Evolutionary conservation across 805 yeast genomes (phyloP), one percentile per base, ranked within the genome.

Genomic region (Cyberlindnera bimundalis): DNA sequence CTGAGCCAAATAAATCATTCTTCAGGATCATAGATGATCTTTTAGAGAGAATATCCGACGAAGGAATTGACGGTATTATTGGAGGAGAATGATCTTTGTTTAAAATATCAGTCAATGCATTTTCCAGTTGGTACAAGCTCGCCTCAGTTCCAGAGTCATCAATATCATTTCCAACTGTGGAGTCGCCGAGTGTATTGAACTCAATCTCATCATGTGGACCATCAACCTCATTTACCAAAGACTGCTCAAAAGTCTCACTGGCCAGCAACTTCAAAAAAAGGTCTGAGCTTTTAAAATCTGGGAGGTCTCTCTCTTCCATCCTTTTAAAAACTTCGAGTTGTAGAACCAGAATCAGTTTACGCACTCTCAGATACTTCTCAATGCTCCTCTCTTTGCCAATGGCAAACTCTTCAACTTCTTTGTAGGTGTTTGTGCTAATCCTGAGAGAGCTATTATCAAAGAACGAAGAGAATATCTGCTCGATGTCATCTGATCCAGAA

Each of bases 251-350:
- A 1, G 56, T 50, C 9, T 65, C 70, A 11, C 71, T 66, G 7
- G 81, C 73, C 11, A 82, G 51, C 46, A 77, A 64, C 42, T 77
- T 71, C 36, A 77, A 51, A 52, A 78, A 83, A 1, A 69, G 52
- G 32, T 72, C 78, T 0, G 90, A 81, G 25, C 62, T 64, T 50
- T 78, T 78, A 59, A 86, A 88, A 6, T 68, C 74, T n/a, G 68
- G 69, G 47, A 78, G 74, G 46, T 81, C 81, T 1, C 67, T 62
- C 7, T 65, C 63, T 33, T 73, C 71, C 70, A 89, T 68, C 16
- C 69, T 60, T 9, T 67, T 60, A 48, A 66, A 76, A 0, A 79
- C 70, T 9, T 70, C 70, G 13, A 67, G 59, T 52, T 88, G 96
- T 4, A 83, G 53, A 2, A 66, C 56, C 19, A 88, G 61, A n/a